These are phyloP conservation scores for Pichia sp. DNA, from an alignment of 1,139 yeast genomes.

Conservation along the genomic window DNA sequence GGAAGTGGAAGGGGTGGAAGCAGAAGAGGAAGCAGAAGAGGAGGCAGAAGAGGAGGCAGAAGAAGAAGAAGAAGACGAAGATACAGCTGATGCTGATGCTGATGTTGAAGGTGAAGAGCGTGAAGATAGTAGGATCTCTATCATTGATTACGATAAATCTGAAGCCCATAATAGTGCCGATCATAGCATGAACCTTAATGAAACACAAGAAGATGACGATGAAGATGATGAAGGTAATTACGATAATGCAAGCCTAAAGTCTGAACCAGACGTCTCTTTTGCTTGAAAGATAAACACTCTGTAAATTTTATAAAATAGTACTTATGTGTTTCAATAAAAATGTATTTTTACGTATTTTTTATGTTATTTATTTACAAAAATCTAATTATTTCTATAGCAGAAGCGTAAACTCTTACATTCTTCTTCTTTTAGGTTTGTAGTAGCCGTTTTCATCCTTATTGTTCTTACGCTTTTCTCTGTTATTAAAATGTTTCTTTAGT, in stretches of 20 bases:
- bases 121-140: not conserved
- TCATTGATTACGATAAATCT: not conserved
- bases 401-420: not conserved
- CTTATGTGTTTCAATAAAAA: not conserved
- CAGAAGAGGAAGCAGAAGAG: slow-evolving; percentile 4
- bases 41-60: slow-evolving; percentile 12
- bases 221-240: not conserved
- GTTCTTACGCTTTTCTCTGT: slow-evolving; percentile 69
- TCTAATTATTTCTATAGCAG: not conserved
- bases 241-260: not conserved
- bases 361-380: not conserved
- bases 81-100: slow-evolving; percentile 2
- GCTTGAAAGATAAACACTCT: not conserved
- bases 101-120: slow-evolving; percentile 1
- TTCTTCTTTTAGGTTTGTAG: slow-evolving; percentile 56
- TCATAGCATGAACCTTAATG: slow-evolving; percentile 8
- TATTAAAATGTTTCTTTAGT: slow-evolving; percentile 65
- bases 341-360: not conserved
- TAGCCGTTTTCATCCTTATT: slow-evolving; percentile 72
- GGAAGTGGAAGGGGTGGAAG: slow-evolving; percentile 11
- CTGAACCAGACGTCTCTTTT: not conserved
- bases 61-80: slow-evolving; percentile 14
- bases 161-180: slow-evolving; percentile 3
- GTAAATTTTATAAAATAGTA: not conserved
- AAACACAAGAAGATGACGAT: slow-evolving; percentile 1